Conservation (phyloP, 495 filamentous ascomycete genomes). For the Extremus antarcticus region DNA sequence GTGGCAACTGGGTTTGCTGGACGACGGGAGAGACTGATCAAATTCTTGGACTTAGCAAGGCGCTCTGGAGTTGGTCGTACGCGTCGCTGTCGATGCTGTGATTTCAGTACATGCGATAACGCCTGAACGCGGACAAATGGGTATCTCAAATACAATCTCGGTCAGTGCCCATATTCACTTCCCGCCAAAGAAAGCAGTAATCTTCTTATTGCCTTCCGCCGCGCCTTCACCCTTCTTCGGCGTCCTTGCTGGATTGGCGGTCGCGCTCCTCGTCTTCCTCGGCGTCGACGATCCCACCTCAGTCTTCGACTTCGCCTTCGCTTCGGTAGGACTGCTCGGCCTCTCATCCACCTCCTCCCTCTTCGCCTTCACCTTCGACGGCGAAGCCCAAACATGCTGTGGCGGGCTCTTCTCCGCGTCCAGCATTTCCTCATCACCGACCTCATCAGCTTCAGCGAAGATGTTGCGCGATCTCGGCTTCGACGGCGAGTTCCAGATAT, state of each 20-base stretch:
- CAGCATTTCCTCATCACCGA: slow-evolving; percentile 11
- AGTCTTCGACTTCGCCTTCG: not conserved
- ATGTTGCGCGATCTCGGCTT: slow-evolving; percentile 1
- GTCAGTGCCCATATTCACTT: too few relatives aligned
- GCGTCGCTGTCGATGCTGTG: too few relatives aligned
- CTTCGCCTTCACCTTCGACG: not conserved
- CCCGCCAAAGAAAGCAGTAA: slow-evolving; percentile 23
- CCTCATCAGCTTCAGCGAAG: slow-evolving; percentile 9
- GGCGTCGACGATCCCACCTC: not conserved
- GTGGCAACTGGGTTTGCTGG: not conserved
- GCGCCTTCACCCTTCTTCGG: slow-evolving; percentile 6
- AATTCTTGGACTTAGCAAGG: too few relatives aligned
- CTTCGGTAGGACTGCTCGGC: not conserved
- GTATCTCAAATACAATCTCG: not conserved
- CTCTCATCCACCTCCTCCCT: not conserved
- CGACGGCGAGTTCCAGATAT: not conserved
- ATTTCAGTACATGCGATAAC: too few relatives aligned
- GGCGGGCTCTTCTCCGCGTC: slow-evolving; percentile 8
- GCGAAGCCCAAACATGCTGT: not conserved
- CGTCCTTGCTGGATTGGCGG: slow-evolving; percentile 17
- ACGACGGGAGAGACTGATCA: not conserved
- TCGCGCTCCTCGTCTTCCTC: slow-evolving; percentile 18
- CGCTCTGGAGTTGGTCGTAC: too few relatives aligned
- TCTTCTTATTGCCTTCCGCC: slow-evolving; percentile 18
- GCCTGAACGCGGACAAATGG: too few relatives aligned